Evolutionary conservation across 2,329 filamentous ascomycete genomes (phyloP).

Genomic region (Penicillium sp.): DNA sequence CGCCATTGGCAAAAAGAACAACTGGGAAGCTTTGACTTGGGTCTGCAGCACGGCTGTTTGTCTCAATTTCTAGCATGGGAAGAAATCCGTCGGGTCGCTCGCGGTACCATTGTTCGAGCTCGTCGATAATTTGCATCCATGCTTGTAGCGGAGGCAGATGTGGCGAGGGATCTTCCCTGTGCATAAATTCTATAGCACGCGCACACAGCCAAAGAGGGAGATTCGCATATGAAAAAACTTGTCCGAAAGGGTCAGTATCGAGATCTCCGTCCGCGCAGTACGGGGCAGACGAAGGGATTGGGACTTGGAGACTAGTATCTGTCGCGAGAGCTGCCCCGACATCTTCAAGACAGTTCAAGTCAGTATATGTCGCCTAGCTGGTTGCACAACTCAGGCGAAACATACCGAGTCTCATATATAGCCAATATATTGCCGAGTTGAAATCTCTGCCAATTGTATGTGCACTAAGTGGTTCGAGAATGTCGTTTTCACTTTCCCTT

Average conservation of each 20-base stretch:
- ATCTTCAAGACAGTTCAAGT: conserved; percentile 12
- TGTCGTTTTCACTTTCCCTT: conserved; percentile 4
- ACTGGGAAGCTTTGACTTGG: conserved; percentile 33
- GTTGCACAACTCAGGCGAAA: background rate
- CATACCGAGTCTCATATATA: conserved; percentile 32
- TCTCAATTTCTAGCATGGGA: conserved; percentile 38
- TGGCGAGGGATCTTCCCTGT: conserved; percentile 16
- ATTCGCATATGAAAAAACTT: conserved; percentile 25
- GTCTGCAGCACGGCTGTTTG: conserved; percentile 24
- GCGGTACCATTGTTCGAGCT: conserved; percentile 32
- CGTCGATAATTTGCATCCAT: conserved; percentile 29
- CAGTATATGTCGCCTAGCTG: background rate
- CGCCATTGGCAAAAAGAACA: conserved; percentile 50
- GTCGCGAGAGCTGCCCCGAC: conserved; percentile 28
- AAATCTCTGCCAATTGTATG: conserved; percentile 19
- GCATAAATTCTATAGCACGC: conserved; percentile 22
- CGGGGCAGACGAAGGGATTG: conserved; percentile 19
- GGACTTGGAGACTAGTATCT: conserved; percentile 17
- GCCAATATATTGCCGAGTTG: conserved; percentile 31
- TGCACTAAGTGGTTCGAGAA: conserved; percentile 15
- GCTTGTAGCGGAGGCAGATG: conserved; percentile 9
- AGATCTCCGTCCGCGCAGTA: conserved; percentile 11
- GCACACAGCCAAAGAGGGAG: conserved; percentile 30
- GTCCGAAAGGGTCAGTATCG: conserved; percentile 17
- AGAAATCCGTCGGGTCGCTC: conserved; percentile 30